These are phyloP conservation scores for Sphaerostilbella broomeana DNA, from an alignment of 2,329 filamentous ascomycete genomes.

Conservation along the genomic window DNA sequence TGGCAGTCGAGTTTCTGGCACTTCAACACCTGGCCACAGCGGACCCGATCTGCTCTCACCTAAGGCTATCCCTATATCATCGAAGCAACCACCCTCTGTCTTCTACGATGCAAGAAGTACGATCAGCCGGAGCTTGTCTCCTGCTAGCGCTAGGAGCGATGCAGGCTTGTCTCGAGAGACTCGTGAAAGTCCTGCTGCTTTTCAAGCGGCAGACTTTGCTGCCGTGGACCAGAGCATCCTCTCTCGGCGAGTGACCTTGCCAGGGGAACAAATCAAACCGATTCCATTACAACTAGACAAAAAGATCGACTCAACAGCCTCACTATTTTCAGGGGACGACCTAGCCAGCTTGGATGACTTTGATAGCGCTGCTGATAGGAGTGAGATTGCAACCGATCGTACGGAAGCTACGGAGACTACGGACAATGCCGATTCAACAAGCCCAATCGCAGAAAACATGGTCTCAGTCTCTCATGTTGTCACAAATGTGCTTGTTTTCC, in stretches of 20 bases:
- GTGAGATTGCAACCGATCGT: conserved; percentile 19
- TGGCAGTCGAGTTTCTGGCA: conserved; percentile 25
- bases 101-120: conserved; percentile 28
- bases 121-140: conserved; percentile 36
- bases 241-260: conserved; percentile 46
- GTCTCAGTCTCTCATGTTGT: conserved; percentile 71
- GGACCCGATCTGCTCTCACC: conserved; percentile 21
- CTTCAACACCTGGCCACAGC: conserved; percentile 24
- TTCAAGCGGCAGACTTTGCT: conserved; percentile 55
- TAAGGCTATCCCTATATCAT: conserved; percentile 30
- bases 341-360: conserved; percentile 16
- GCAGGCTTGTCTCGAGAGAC: conserved; percentile 24
- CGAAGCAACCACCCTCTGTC: conserved; percentile 37
- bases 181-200: conserved; percentile 32
- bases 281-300: conserved; percentile 43
- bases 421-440: conserved; percentile 12
- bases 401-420: conserved; percentile 18
- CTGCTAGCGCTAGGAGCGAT: conserved; percentile 27
- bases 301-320: conserved; percentile 21
- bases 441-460: conserved; percentile 23
- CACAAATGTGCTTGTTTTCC: conserved; percentile 72
- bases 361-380: conserved; percentile 10
- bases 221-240: conserved; percentile 58
- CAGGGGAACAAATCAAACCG: conserved; percentile 34
- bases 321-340: conserved; percentile 13